These are phyloP conservation scores for Stephanodiscus triporus DNA, from an alignment of 108 stramenopile species.

Conservation along the genomic window DNA sequence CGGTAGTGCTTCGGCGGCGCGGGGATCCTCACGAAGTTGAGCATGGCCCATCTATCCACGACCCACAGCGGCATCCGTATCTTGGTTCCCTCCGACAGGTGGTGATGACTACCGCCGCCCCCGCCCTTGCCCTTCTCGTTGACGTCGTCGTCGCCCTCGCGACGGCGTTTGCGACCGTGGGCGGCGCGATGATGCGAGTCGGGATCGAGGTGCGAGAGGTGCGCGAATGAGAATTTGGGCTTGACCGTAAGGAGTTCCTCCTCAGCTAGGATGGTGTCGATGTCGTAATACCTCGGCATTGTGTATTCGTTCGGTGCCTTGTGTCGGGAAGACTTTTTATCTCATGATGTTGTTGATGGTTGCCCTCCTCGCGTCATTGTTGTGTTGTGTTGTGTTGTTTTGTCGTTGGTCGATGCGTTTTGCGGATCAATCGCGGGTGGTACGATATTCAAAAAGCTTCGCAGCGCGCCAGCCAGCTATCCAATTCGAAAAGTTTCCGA, in stretches of 20 bases:
- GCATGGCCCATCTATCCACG: constrained; percentile 72
- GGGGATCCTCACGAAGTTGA: constrained; percentile 65
- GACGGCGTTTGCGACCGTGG: constrained; percentile 24
- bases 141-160: constrained; percentile 16
- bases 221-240: constrained; percentile 78
- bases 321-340: too few species aligned
- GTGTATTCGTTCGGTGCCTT: not conserved
- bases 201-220: constrained; percentile 87
- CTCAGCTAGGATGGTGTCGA: constrained; percentile 93
- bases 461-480: too few species aligned
- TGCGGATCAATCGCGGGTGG: too few species aligned
- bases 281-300: constrained; percentile 82
- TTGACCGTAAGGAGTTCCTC: constrained; percentile 92
- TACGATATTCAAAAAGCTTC: too few species aligned
- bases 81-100: constrained; percentile 56
- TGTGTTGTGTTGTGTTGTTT: too few species aligned
- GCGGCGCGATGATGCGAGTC: constrained; percentile 37
- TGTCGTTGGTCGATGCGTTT: too few species aligned
- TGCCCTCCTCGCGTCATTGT: too few species aligned
- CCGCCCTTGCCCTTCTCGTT: not conserved
- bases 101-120: not conserved
- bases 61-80: constrained; percentile 86
- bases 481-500: too few species aligned
- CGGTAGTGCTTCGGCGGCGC: constrained; percentile 66
- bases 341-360: too few species aligned